Conservation (phyloP, 129 eudicot species). For the Tagetes erecta region DNA sequence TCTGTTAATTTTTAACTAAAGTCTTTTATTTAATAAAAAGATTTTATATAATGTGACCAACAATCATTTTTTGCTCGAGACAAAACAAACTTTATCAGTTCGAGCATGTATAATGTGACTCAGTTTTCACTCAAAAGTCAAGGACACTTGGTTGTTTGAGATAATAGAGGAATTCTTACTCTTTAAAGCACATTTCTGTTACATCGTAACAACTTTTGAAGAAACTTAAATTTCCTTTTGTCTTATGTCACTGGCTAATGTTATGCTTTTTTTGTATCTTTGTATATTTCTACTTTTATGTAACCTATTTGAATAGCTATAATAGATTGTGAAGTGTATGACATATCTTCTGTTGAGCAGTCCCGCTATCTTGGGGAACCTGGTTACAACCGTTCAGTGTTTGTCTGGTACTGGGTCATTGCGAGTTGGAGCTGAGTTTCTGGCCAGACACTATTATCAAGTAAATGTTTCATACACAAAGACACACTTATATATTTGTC, state of each 20-base stretch:
- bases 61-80: not conserved
- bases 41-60: not conserved
- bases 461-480: constrained; percentile 32
- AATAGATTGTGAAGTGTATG: not conserved
- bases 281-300: constrained; percentile 3
- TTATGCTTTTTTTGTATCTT: not conserved
- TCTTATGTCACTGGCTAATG: constrained; percentile 1
- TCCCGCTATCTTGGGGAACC: constrained; percentile 80
- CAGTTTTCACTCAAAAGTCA: not conserved
- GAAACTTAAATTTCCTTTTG: not conserved
- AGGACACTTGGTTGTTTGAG: not conserved
- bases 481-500: not conserved
- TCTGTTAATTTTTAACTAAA: too few relatives aligned
- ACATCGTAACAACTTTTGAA: not conserved
- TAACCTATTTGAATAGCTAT: not conserved
- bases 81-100: not conserved
- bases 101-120: too few relatives aligned
- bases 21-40: too few relatives aligned
- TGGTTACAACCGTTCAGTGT: constrained; percentile 91
- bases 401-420: constrained; percentile 97
- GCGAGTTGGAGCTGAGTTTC: constrained; percentile 91
- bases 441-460: constrained; percentile 75
- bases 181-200: not conserved
- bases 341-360: constrained; percentile 38
- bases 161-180: not conserved